Evolutionary conservation across 257 asterid genomes (phyloP).

Genomic region (Leptodermis oblonga): DNA sequence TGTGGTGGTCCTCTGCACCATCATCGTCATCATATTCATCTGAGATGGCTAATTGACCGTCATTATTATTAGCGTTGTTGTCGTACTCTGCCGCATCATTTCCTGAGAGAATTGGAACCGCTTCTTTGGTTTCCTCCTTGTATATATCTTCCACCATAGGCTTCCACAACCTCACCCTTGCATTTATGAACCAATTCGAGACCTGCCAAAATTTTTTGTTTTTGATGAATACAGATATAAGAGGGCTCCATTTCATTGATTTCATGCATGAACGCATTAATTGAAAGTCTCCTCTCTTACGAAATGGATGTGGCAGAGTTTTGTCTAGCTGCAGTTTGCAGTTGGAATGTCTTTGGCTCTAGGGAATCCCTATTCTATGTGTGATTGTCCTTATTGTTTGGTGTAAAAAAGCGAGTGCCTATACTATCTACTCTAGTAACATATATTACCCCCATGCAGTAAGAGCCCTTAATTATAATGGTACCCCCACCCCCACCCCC

Average conservation of each 20-base stretch:
- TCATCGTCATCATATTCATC: no score
- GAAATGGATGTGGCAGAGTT: slow-evolving; percentile 4
- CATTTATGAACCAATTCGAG: slow-evolving; percentile 91
- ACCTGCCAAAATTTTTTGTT: slow-evolving; percentile 37
- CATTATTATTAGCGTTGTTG: no score
- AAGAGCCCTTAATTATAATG: no score
- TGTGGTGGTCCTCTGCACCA: slow-evolving; percentile 19
- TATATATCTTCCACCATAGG: slow-evolving; percentile 90
- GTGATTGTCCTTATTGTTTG: neutral
- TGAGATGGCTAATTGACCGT: slow-evolving; percentile 9
- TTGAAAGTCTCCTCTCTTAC: no score
- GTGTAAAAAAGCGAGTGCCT: no score
- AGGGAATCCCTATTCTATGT: neutral
- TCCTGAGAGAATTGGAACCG: slow-evolving; percentile 20
- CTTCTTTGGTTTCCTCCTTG: slow-evolving; percentile 51
- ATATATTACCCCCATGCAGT: no score
- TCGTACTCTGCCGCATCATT: slow-evolving; percentile 21
- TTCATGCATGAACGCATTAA: slow-evolving; percentile 13
- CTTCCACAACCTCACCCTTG: slow-evolving; percentile 91
- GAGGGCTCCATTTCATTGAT: slow-evolving; percentile 17
- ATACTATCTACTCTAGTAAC: no score
- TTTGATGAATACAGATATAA: slow-evolving; percentile 19
- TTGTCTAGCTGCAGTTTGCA: slow-evolving; percentile 3
- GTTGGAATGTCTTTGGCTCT: slow-evolving; percentile 20
- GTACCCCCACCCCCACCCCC: no score